Conservation (phyloP, 169 alveolate species). For the Pseudocohnilembus persalinus region DNA sequence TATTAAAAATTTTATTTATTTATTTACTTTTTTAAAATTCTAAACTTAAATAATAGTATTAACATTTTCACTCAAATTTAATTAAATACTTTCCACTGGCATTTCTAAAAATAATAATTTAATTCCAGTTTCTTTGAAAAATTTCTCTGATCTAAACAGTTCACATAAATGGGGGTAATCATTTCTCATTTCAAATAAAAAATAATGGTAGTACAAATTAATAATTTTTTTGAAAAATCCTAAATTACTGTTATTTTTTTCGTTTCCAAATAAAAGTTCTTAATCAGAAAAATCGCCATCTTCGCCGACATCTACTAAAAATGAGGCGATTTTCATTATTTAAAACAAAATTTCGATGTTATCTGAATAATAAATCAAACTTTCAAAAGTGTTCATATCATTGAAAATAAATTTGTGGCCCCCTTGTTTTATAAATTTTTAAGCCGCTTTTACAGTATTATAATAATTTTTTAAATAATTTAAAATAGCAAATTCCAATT, state of each 20-base stretch:
- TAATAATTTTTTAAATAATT: too few relatives aligned
- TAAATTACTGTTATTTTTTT: too few relatives aligned
- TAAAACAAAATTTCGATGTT: neutral
- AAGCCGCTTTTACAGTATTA: neutral
- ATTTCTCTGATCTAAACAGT: neutral
- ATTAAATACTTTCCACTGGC: neutral
- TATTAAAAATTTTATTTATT: too few relatives aligned
- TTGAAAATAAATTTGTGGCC: neutral
- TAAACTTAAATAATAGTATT: neutral
- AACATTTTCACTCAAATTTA: neutral
- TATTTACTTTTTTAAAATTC: neutral
- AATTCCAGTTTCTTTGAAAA: neutral
- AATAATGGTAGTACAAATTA: too few relatives aligned
- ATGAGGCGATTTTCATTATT: neutral
- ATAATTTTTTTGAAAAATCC: neutral
- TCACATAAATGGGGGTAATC: neutral
- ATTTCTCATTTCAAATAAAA: neutral
- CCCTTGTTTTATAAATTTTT: neutral
- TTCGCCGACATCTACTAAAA: neutral
- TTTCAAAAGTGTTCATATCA: neutral
- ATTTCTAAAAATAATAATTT: neutral
- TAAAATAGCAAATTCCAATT: neutral
- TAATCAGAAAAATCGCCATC: neutral
- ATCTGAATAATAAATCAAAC: neutral
- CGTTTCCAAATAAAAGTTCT: neutral